Percentiles rank a stretch among this genome's conserved stretches.
Conservation (phyloP, 768 basidiomycete species). For the Amyloporia xantha region DNA sequence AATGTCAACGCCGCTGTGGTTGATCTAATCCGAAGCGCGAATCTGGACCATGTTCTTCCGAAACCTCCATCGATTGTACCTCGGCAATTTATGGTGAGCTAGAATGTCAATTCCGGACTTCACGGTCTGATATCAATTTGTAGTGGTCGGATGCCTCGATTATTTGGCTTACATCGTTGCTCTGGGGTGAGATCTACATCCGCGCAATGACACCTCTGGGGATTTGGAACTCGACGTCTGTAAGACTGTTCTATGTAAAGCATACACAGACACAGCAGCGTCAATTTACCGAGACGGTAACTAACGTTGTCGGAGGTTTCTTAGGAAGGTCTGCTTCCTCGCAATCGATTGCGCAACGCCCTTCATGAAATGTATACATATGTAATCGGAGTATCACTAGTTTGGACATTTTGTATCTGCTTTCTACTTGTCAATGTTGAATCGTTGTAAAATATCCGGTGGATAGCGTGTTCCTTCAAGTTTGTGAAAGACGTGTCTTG, state of each 20-base stretch:
- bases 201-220: slow-evolving; percentile 81
- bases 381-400: too few species aligned
- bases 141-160: slow-evolving; percentile 92
- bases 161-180: slow-evolving; percentile 87
- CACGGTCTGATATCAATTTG: slow-evolving; percentile 6
- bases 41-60: slow-evolving; percentile 69
- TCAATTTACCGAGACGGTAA: slow-evolving; percentile 72
- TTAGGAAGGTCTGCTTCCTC: slow-evolving; percentile 39
- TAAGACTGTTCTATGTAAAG: slow-evolving; percentile 87
- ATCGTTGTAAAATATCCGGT: neutral
- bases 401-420: too few species aligned
- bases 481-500: too few species aligned
- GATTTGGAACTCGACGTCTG: slow-evolving; percentile 87
- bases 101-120: slow-evolving; percentile 1
- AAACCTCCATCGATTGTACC: slow-evolving; percentile 56
- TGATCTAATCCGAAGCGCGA: slow-evolving; percentile 66
- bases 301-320: slow-evolving; percentile 76
- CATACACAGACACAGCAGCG: slow-evolving; percentile 65
- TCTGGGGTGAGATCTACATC: slow-evolving; percentile 96
- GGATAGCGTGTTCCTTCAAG: neutral
- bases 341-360: slow-evolving; percentile 20
- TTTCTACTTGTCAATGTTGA: too few species aligned
- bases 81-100: slow-evolving; percentile 68
- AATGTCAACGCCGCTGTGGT: slow-evolving; percentile 64
- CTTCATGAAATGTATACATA: neutral